Conservation (phyloP, 192 early-diverging fungal species). For the Chytriomyces sp. region DNA sequence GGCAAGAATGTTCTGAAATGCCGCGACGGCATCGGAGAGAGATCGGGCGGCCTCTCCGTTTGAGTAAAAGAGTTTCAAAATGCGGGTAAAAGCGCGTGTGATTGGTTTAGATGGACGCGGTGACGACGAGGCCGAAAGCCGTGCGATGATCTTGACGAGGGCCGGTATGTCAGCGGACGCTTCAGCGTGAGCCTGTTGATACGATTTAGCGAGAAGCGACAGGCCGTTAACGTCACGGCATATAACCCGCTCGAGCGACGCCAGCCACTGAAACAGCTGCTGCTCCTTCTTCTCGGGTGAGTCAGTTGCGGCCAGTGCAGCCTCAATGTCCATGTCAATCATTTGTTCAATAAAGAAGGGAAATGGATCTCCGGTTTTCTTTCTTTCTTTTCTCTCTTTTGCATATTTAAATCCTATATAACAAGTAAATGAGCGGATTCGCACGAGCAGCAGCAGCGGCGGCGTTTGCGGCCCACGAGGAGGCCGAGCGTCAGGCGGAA, state of each 20-base stretch:
- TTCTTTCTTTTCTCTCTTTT: not conserved
- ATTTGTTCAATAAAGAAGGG: not conserved
- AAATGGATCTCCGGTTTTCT: not conserved
- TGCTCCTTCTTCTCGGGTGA: conserved; percentile 67
- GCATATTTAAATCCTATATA: not conserved
- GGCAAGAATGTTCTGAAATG: conserved; percentile 61
- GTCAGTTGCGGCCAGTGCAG: conserved; percentile 31
- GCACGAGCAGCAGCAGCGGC: conserved; percentile 25
- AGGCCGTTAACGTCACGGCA: not conserved
- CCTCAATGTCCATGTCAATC: not conserved
- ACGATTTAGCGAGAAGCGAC: not conserved
- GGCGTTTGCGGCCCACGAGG: conserved; percentile 26
- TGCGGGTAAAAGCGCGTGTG: conserved; percentile 45
- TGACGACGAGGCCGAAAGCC: no score
- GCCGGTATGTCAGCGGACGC: no score
- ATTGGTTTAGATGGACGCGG: no score
- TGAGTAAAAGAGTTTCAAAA: conserved; percentile 71
- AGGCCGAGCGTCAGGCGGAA: conserved; percentile 12
- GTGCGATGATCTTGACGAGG: no score
- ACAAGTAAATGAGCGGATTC: conserved; percentile 14
- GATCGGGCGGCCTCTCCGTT: conserved; percentile 73
- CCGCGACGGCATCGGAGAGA: conserved; percentile 77
- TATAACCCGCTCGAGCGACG: conserved; percentile 63
- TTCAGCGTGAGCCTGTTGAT: not conserved
- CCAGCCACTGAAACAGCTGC: conserved; percentile 89